phyloP scores from a whole-genome alignment of 1,139 yeast genomes.

The Magnusiomyces fungicola region DNA sequence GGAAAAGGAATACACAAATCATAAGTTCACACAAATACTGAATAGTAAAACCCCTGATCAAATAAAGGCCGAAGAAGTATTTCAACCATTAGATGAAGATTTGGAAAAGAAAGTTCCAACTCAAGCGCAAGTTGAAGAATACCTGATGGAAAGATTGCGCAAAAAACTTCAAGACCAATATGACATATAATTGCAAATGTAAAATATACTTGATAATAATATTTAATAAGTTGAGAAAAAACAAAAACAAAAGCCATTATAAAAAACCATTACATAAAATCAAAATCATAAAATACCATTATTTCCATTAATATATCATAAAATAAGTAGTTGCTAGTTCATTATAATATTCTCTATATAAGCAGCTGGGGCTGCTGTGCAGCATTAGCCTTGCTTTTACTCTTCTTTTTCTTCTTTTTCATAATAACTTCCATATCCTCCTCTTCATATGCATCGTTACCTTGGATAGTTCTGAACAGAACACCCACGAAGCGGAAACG shows the following conservation, averaged over 20 bases:
- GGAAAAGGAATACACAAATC: constrained; percentile 26
- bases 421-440: background rate
- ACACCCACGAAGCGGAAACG: constrained; percentile 3
- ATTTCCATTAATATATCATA: no score
- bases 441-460: background rate
- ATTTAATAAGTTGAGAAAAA: background rate
- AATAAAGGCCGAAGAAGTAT: constrained; percentile 9
- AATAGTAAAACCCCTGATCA: constrained; percentile 14
- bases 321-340: no score
- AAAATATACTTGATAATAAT: background rate
- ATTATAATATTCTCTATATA: no score
- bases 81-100: constrained; percentile 21
- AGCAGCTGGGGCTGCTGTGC: no score
- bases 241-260: background rate
- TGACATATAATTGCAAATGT: background rate
- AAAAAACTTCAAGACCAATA: constrained; percentile 36
- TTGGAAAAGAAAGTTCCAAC: constrained; percentile 32
- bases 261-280: background rate
- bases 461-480: background rate
- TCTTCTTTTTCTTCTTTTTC: background rate
- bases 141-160: constrained; percentile 42
- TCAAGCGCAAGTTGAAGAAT: constrained; percentile 38
- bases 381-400: background rate
- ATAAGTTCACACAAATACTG: constrained; percentile 9
- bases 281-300: no score